Evolutionary conservation across 1,139 yeast species (phyloP), one percentile per base, ranked within the genome.

Genomic region (Hansenula sp.): DNA sequence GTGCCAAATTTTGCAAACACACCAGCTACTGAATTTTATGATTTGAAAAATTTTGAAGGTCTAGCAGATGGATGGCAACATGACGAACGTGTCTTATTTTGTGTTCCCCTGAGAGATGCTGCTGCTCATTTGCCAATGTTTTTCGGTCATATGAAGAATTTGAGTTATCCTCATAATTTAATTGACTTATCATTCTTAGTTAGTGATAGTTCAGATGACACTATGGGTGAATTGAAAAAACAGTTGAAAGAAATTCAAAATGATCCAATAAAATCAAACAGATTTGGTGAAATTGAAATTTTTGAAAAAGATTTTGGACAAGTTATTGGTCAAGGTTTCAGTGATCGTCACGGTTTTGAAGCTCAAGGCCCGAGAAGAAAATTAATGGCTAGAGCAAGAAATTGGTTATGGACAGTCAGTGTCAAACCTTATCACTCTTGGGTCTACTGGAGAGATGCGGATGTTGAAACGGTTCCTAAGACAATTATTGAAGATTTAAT

Each of bases 391-490:
- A 72, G 83, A 44, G 88, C 89, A 5, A 71, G 89, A 57, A 82
- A 82, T 60, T 82, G 89, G 89, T 66, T 82, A 37, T 68, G 79
- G 40, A 68, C 83, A 1, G 81, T 76, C 2, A 81, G 86, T 3
- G 58, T 82, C 28, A 74, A 79, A 55, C 88, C 89, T 1, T 78
- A 82, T 53, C 89, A 82, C 53, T 72, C 85, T 1, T 82, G 87
- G 87, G 86, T 82, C n/a, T 81, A 82, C 59, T 82, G 89, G 89
- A 75, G 89, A 60, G 89, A 82, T 63, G 84, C 81, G 5, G 88
- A 81, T 58, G 84, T 81, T 3, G 84, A 81, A 58, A 73, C 80
- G 1, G 77, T 77, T 16, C 88, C 88, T 2, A 67, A 73, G 3
- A 72, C 85, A 1, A 72, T 81, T 45, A 62, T 81, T 47, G 84